Base-by-base conservation (phyloP, 2,329 filamentous ascomycete genomes). In the Dothistroma septosporum region DNA sequence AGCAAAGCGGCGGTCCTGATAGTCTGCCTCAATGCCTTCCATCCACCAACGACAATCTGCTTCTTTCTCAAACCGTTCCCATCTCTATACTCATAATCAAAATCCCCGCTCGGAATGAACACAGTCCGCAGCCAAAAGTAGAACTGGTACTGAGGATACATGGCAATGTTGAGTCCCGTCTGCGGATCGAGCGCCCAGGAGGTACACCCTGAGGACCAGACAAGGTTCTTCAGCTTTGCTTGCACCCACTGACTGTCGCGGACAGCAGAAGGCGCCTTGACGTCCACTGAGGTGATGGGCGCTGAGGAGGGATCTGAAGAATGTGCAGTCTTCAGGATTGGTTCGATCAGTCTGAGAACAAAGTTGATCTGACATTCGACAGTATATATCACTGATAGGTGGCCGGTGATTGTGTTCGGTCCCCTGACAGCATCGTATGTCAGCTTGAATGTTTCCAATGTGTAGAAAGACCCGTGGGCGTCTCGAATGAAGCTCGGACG, bases 351-450 rank as follows among this genome's bases (percentile, higher is more conserved):
- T 8, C 77, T 73, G 7, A 79, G 67, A 19, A 73, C 72, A 61
- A 80, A 80, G 66, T 81, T 81, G 57, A 83, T 80, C 60, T 83
- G 79, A 64, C 80, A 82, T 65, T 83, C 80, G 0, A 77, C 77
- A 0, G 79, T 78, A 66, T 79, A 82, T 21, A 82, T 79, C 4
- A 82, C 80, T 0, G 76, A 79, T 0, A 80, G 69, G 63, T 83
- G 81, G 0, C 80, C 80, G 0, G 77, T 82, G 2, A 79, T 71
- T 0, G 77, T 79, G 64, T 80, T 80, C 10, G 74, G 79, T 0
- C 78, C 77, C 24, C 24, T 28, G 6, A 28, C 24, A 6, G 24
- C 72, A 78, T 75, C 59, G 78, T 11, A 33, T 21, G 28, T 59
- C 22, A 59, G 57, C 52, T 21, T 33, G 44, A 11, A 28, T 28